Conservation (phyloP, 176 grass and related monocot genomes). For the Metroxylon sagu region DNA sequence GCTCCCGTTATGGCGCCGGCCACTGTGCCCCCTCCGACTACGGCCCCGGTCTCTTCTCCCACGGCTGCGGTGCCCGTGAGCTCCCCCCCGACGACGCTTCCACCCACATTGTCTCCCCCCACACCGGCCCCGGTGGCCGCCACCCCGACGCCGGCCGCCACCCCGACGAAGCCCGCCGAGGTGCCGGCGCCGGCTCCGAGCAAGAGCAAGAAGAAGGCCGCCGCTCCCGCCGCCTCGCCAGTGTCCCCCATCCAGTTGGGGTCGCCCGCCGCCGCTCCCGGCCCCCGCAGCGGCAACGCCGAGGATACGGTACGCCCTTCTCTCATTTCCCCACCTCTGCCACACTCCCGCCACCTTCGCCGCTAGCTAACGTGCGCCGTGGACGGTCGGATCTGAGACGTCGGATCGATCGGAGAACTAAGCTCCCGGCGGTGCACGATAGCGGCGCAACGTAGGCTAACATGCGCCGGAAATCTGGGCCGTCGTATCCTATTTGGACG, state of each 20-base stretch:
- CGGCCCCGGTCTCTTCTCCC: background rate
- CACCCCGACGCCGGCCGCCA: background rate
- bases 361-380: too few species aligned
- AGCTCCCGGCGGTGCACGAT: too few species aligned
- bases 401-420: too few species aligned
- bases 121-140: background rate
- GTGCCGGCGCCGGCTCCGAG: conserved; percentile 6
- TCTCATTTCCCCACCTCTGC: background rate
- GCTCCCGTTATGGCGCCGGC: background rate
- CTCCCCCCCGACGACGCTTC: background rate
- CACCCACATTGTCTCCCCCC: conserved; percentile 3
- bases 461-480: too few species aligned
- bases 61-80: background rate
- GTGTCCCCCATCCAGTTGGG: background rate
- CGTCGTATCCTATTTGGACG: too few species aligned
- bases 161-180: background rate
- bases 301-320: background rate
- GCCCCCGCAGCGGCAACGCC: background rate
- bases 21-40: background rate
- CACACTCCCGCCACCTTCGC: too few species aligned
- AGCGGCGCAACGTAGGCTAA: too few species aligned
- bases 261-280: background rate
- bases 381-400: too few species aligned
- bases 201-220: conserved; percentile 8
- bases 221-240: background rate